Base-by-base conservation (phyloP, 139 green algal species). In the Coccomyxa sp. region DNA sequence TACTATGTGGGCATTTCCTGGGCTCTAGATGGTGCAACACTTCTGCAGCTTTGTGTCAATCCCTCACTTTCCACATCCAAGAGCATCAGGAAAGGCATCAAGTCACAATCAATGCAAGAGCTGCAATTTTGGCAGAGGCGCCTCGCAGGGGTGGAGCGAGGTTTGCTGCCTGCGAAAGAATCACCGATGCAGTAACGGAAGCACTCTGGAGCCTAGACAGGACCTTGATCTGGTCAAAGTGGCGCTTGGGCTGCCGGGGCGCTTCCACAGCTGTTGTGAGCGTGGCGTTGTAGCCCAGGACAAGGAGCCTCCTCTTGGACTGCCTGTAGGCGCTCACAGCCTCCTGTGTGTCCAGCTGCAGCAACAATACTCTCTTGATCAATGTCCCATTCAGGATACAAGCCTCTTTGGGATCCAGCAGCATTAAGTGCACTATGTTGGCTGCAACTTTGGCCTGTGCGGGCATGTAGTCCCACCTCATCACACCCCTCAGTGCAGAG, bases 281-380 rank as follows among this genome's bases (percentile, higher is more conserved):
- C 22, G 96, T 98, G 2, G 95, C 94, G 82, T 99, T 99, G 89
- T 96, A 99, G 33, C 96, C 96, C 64, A 98, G 82, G 58, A 98
- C 90, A n/a, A 98, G 82, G 27, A 98, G 87, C 29, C 92, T 86
- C 24, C 82, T 74, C 27, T 58, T 78, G 78, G 74, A 83, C 72
- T 10, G 29, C 22, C 78, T 41, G 82, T 92, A 95, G 31, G 76
- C 87, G 2, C 55, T 70, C 39, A 94, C 86, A 35, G 91, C 86
- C 22, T 85, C 73, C 27, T 89, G 83, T 7, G 90, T 34, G 70
- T 86, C 70, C 9, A 94, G 85, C 85, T 92, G 86, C 39, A 76
- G 0, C 35, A 6, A 22, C 2, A 64, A 64, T 18, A n/a, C n/a
- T n/a, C n/a, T n/a, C n/a, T n/a, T n/a, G n/a, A n/a, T n/a, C n/a